These are phyloP conservation scores for Adansonia gregorii DNA, from an alignment of 441 rosid species.

Conservation along the genomic window DNA sequence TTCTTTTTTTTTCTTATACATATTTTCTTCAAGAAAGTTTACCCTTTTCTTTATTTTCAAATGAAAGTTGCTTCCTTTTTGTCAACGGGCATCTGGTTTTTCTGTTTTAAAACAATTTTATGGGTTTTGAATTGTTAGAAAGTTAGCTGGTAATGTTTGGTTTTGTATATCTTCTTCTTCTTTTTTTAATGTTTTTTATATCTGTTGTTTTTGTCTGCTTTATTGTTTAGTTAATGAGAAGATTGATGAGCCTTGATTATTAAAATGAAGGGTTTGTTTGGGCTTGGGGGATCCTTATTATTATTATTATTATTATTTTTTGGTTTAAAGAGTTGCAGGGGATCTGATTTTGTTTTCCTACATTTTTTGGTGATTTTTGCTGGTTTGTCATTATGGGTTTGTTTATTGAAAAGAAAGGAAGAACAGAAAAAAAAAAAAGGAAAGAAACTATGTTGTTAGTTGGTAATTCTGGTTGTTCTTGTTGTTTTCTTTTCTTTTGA, in stretches of 20 bases:
- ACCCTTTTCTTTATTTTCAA: not conserved
- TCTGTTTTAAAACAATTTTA: slow-evolving; percentile 7
- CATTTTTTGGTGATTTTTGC: not conserved
- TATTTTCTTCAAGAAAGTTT: not conserved
- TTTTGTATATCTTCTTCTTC: not conserved
- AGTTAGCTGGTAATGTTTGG: slow-evolving; percentile 13
- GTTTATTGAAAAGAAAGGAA: slow-evolving; percentile 5
- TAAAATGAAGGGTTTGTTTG: slow-evolving; percentile 15
- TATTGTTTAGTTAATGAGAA: slow-evolving; percentile 25
- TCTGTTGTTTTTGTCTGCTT: slow-evolving; percentile 13
- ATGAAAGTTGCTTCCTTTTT: slow-evolving; percentile 22
- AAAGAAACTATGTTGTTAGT: not conserved
- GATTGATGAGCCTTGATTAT: slow-evolving; percentile 18
- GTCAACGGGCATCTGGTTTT: slow-evolving; percentile 21
- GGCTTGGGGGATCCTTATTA: not conserved
- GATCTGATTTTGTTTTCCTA: not conserved
- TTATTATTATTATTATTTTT: slow-evolving; percentile 4
- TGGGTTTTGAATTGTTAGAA: slow-evolving; percentile 11
- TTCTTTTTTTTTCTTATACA: not conserved
- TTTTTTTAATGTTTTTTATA: not conserved
- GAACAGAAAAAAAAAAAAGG: not conserved
- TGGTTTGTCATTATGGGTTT: slow-evolving; percentile 23
- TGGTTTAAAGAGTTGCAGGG: slow-evolving; percentile 15
- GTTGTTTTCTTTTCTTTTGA: slow-evolving; percentile 13
- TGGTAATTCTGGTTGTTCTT: slow-evolving; percentile 16